Evolutionary conservation across 352 stramenopile genomes (phyloP), one percentile per base, ranked within the genome.

Genomic region (Pythium dissimile): DNA sequence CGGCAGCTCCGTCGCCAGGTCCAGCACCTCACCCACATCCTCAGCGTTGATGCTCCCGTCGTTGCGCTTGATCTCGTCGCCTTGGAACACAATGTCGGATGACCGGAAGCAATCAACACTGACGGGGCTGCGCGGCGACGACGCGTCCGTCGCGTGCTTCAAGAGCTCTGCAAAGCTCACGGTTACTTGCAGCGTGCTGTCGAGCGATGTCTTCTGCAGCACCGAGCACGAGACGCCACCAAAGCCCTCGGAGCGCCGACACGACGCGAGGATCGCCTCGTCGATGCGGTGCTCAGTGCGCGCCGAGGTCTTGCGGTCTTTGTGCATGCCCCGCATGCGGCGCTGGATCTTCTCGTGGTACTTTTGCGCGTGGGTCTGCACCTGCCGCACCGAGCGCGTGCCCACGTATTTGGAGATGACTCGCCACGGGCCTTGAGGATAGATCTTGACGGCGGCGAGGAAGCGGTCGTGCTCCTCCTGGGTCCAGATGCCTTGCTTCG

Each of bases 391-490:
- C 23, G 50, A 60, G 21, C 59, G 59, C 15, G 59, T 47, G 44
- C 59, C 59, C 7, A 66, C 31, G 35, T 57, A 41, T 43, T 55
- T 51, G 35, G 59, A 52, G 37, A 66, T 50, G 5, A 35, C 43
- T 10, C 45, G 34, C 59, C 59, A 66, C 10, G 59, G 59, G 10
- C 59, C 59, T 11, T 57, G 47, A 11, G 64, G 64, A 45, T 64
- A 71, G 20, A 62, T 45, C 37, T 67, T 54, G 31, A 71, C 67
- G 5, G 58, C 64, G 10, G 59, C 44, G 21, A 71, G 42, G 51
- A 71, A 71, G 43, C 64, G 64, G 27, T 67, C 59, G 31, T 71
- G 64, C 30, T 71, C 64, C 1, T 71, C 64, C 34, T 63, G 39
- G 21, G 58, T 60, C 64, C 64, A 71, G 24, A 65, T 50, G 26